Percentiles rank a stretch among this genome's conserved stretches.
Conservation (phyloP, 176 grass and related monocot genomes). For the Chrysopogon serrulatus region DNA sequence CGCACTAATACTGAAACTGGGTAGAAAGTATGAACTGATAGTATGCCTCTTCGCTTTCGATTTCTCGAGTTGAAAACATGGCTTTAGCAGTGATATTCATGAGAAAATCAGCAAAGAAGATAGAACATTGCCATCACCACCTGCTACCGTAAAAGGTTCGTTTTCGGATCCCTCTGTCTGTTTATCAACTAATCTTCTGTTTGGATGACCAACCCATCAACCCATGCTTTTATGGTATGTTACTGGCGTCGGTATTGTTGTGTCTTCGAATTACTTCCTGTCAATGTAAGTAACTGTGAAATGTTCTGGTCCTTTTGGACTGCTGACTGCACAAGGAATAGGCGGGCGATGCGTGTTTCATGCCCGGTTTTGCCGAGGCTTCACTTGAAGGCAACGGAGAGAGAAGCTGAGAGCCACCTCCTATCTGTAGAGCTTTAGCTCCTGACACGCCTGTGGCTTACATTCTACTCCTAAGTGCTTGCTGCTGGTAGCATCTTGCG, state of each 20-base stretch:
- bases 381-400: slow-evolving; percentile 30
- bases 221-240: background rate
- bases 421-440: slow-evolving; percentile 26
- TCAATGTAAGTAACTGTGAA: background rate
- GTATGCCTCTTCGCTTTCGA: background rate
- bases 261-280: background rate
- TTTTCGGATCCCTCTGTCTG: background rate
- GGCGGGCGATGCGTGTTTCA: background rate
- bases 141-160: slow-evolving; percentile 6
- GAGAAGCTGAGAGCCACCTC: slow-evolving; percentile 18
- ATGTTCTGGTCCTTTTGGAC: background rate
- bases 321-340: background rate
- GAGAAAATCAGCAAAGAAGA: background rate
- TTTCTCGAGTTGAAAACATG: background rate
- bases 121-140: background rate
- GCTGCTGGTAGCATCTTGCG: slow-evolving; percentile 8
- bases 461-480: slow-evolving; percentile 33
- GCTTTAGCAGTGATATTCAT: background rate
- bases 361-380: slow-evolving; percentile 11
- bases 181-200: background rate
- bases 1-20: background rate
- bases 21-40: background rate
- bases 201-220: background rate
- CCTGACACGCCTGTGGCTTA: slow-evolving; percentile 6
- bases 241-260: background rate